Base-by-base conservation (phyloP, 2,329 filamentous ascomycete species). In the Teratosphaeria viscida region DNA sequence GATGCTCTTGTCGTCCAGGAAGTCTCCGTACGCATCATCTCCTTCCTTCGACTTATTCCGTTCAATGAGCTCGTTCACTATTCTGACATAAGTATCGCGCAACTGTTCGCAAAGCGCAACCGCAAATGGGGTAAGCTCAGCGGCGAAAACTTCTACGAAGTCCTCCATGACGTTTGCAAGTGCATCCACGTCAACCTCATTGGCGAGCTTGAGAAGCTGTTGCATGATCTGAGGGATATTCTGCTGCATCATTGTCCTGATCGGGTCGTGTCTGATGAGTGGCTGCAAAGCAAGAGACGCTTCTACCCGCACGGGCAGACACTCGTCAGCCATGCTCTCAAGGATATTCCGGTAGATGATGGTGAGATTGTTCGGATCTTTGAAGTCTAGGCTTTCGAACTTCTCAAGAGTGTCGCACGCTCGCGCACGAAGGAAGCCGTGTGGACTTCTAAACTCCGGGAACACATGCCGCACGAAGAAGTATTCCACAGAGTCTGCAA, bases 141-240 rank as follows among this genome's bases (percentile, higher is more conserved):
- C 83, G n/a, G 94, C 92, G 71, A 99, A 99, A 2, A 97, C 92
- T 74, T 99, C 94, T 54, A 99, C 94, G 71, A 99, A 99, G 71
- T 99, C 94, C 75, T 99, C 94, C 94, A 99, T 99, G 47, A 99
- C 94, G 70, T 97, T 97, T 26, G 94, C 92, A 49, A 99, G 81
- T 5, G 94, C 92, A 74, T 99, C 94, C 55, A 99, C 92, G 71
- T 99, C 94, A 60, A 95, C 94, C 76, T 99, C 94, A 71, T 99
- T 99, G 32, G 94, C 92, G 60, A 99, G 80, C 78, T 97, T 97
- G 58, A 99, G 81, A 14, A 99, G 82, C 75, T 99, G 92, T 76
- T 97, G 95, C 94, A 99, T 99, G 70, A 99, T 97, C 70, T 95
- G 95, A 16, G 94, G 92, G 66, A 99, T 99, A 73, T 92, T 96